Evolutionary conservation across 2,329 filamentous ascomycete genomes (phyloP), one percentile per base, ranked within the genome.

Genomic region (Berkeleyomyces rouxiae): DNA sequence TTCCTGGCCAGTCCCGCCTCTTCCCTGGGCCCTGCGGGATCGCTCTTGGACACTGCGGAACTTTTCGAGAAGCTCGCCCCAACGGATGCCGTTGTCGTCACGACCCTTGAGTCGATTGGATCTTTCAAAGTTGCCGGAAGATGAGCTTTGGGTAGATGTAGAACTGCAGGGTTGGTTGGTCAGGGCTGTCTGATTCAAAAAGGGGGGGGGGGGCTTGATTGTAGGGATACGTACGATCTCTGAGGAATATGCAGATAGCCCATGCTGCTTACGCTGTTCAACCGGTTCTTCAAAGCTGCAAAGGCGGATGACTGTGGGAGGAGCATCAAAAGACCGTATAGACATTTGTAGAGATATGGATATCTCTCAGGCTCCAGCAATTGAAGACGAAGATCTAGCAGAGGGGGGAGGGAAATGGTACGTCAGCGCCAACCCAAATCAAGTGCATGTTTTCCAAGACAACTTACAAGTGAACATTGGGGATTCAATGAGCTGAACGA

Each of bases 271-370:
- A 99, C 93, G 73, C 89, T 96, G 74, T 97, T 97, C 59, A 99
- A 80, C 49, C 93, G 85, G 71, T 99, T 99, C 72, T 96, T 97
- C 63, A 99, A 78, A 2, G 93, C 92, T 37, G 91, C 93, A 74
- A 99, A 99, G 7, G 93, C 95, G 37, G 90, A 95, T 13, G 92
- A 97, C 74, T 99, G 93, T 0, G 93, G 93, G n/a, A 99, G 81
- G 16, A 99, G 85, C 93, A 99, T 99, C 62, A 99, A 79, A 55
- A 99, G 82, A 7, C 93, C 93, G 70, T 97, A 99, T 58, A 99
- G 83, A 74, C 93, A 99, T 75, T 96, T 96, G 78, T 99, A 97
- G 1, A 99, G 78, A 71, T 95, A 89, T 2, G 93, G 93, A 68
- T 92, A 92, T 72, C 88, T 90, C 71, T 99, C 95, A 0, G 93